Percentiles rank a stretch among this genome's conserved stretches.
Conservation (phyloP, 2,329 filamentous ascomycete species). For the Cladophialophora psammophila region DNA sequence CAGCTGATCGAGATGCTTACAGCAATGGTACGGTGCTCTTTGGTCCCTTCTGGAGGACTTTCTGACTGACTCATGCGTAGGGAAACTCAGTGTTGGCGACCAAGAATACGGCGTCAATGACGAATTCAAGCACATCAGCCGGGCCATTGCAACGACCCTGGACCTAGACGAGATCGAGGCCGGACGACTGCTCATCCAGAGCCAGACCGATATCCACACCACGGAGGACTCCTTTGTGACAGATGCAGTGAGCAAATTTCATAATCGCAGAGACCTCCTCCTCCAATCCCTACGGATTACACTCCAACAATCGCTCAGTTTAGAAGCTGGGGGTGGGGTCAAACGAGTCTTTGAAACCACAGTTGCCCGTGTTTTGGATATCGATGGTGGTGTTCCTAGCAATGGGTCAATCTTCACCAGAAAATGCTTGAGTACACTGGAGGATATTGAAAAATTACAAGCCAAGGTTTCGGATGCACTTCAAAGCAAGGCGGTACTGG, state of each 20-base stretch:
- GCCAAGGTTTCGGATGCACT: slow-evolving; percentile 77
- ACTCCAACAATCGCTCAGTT: slow-evolving; percentile 70
- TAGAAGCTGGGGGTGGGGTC: slow-evolving; percentile 63
- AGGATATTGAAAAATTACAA: slow-evolving; percentile 77
- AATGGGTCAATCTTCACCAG: slow-evolving; percentile 71
- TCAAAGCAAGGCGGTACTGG: slow-evolving; percentile 76
- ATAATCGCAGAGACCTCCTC: slow-evolving; percentile 81
- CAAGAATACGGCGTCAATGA: slow-evolving; percentile 82
- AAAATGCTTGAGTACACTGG: slow-evolving; percentile 79
- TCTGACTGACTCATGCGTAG: slow-evolving; percentile 53
- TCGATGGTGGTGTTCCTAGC: slow-evolving; percentile 55
- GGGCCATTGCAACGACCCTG: slow-evolving; percentile 85
- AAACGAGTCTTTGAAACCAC: slow-evolving; percentile 56
- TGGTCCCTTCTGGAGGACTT: slow-evolving; percentile 19
- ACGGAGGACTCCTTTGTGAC: slow-evolving; percentile 77
- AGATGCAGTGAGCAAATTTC: slow-evolving; percentile 84
- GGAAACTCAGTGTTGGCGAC: slow-evolving; percentile 75
- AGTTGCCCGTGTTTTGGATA: slow-evolving; percentile 65
- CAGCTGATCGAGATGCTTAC: slow-evolving; percentile 52
- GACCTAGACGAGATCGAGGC: slow-evolving; percentile 90
- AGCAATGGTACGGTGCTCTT: slow-evolving; percentile 29
- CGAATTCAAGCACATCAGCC: slow-evolving; percentile 81
- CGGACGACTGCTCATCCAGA: slow-evolving; percentile 75
- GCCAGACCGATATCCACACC: slow-evolving; percentile 64
- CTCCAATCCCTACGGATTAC: slow-evolving; percentile 85